Base-by-base conservation (phyloP, 2,329 filamentous ascomycete species). In the Talaromyces sp. region DNA sequence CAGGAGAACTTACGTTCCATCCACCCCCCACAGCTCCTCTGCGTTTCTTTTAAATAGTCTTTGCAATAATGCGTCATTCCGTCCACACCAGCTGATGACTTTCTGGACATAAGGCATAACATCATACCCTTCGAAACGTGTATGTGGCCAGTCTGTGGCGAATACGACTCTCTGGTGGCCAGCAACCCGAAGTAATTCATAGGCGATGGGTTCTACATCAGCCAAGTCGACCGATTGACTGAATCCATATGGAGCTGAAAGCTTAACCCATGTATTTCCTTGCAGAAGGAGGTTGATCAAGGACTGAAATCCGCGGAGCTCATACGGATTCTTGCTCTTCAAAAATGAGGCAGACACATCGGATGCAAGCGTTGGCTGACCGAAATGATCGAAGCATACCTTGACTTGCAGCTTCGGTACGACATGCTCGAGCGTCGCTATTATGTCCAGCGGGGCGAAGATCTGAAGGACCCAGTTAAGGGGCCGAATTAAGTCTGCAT, bases 131-230 rank as follows among this genome's bases (percentile, higher is more conserved):
- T 84, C 80, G 60, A 81, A 86, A 11, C 84, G 74, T 2, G 84
- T 87, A 67, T 86, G 83, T 19, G 84, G 84, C 84, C 84, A 86
- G 64, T 86, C 84, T 0, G 81, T 84, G 1, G 82, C 83, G 67
- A 84, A 86, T 0, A 86, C 77, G 9, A 83, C 72, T 15, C 77
- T 72, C 21, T 75, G 68, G 2, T 73, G 74, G 22, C 45, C 45
- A 10, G 75, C 78, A 4, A 76, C 68, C 3, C 68, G 67, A 35
- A 85, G 63, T 7, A 85, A 68, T 63, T 84, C 79, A 13, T 67
- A 70, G 8, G 76, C 78, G 39, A 86, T 69, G 1, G 75, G 74
- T 54, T 80, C 76, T 3, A 83, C 62, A 46, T 81, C 75, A 28
- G 69, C 70, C 59, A 79, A 73, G 21, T 76, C 64, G 6, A 70